Base-by-base conservation (phyloP, 129 eudicot species). In the Tanacetum coccineum region DNA sequence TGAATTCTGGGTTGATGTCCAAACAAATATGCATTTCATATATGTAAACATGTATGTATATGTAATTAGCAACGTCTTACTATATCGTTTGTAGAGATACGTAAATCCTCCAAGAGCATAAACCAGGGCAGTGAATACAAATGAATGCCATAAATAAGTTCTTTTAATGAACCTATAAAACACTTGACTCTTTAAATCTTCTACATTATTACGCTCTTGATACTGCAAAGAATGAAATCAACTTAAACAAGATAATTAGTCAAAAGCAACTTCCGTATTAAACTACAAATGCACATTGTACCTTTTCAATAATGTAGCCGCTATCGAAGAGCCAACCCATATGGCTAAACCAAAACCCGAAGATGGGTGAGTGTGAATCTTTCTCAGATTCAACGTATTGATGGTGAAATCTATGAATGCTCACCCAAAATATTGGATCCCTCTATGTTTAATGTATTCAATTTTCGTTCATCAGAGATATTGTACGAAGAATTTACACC, bases 261-360 rank as follows among this genome's bases (percentile, higher is more conserved):
- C 1, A 8, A 21, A 72, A 47, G 2, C n/a, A 49, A n/a, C 15
- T 26, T 18, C 1, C 6, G 0, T 49, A 1, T 49, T 3, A 11
- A 2, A 1, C 1, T 15, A 3, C 17, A 11, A 49, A 2, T 13
- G 6, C 6, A 12, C 11, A 51, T 63, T 78, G 81, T 81, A 79
- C 79, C 70, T 81, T 70, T 44, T 61, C 49, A 49, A 81, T 50
- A 57, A 77, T 57, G 32, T 73, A 67, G 61, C 71, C 66, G 15
- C 71, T 76, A 50, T 88, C 96, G 64, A 88, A 88, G 66, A 88
- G 66, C 96, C 96, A 88, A 63, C 80, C 84, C 67, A 88, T 88
- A 76, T 88, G 96, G 70, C 96, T 88, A 54, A 75, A 88, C 96
- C 96, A 88, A 78, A 88, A 85, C 42, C 93, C 96, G 64, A 79